phyloP scores from a whole-genome alignment of 148 eudicot species.

The Persicaria tinctoria region DNA sequence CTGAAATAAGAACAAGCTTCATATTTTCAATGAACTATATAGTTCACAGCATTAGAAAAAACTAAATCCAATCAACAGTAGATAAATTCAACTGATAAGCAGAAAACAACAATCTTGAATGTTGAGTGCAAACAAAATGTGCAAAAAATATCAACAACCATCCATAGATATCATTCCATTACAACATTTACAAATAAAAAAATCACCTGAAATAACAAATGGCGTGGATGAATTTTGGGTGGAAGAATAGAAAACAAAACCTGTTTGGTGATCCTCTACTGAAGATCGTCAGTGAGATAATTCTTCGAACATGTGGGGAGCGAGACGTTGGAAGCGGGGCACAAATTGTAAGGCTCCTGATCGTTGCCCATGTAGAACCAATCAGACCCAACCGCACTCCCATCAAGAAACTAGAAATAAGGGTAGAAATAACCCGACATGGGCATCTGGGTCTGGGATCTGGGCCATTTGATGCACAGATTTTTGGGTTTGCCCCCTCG shows the following conservation, averaged over 20 bases:
- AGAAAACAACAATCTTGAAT: neutral
- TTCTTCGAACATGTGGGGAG: constrained; percentile 25
- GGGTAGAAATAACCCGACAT: constrained; percentile 57
- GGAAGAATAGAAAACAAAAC: constrained; percentile 14
- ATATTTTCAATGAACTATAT: no score
- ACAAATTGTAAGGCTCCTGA: constrained; percentile 29
- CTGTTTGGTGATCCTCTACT: constrained; percentile 69
- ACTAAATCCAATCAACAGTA: neutral
- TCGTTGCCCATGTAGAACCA: constrained; percentile 54
- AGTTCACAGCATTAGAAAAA: no score
- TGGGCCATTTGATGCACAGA: constrained; percentile 4
- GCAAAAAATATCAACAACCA: neutral
- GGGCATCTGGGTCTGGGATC: constrained; percentile 40
- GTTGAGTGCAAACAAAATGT: neutral
- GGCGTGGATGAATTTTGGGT: no score
- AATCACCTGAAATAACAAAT: neutral
- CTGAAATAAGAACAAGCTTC: no score
- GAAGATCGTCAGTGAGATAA: constrained; percentile 44
- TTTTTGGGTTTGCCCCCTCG: neutral
- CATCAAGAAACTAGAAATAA: constrained; percentile 42
- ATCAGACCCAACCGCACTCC: constrained; percentile 29
- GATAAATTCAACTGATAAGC: neutral
- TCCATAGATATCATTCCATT: no score
- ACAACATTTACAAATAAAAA: neutral
- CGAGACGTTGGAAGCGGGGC: constrained; percentile 17